Percentiles rank a stretch among this genome's conserved stretches.
These are phyloP conservation scores for Oryza australiensis DNA, from an alignment of 176 grass and related monocot species.

Conservation along the genomic window DNA sequence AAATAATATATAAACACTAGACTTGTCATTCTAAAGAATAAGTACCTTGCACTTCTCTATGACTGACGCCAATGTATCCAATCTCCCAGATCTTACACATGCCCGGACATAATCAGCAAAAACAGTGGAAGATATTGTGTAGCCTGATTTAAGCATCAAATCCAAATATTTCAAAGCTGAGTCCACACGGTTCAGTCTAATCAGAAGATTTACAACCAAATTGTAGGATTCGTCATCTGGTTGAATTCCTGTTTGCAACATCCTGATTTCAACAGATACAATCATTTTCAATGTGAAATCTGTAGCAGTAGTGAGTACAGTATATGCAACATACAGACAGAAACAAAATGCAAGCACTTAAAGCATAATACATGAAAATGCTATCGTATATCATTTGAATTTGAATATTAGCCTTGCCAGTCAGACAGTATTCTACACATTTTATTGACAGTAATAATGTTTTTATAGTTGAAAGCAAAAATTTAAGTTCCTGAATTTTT, in stretches of 20 bases:
- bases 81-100: constrained; percentile 69
- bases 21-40: constrained; percentile 23
- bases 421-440: not conserved
- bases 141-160: constrained; percentile 72
- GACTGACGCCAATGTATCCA: constrained; percentile 74
- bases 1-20: constrained; percentile 4
- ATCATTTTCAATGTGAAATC: constrained; percentile 48
- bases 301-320: not conserved
- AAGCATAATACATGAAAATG: not conserved
- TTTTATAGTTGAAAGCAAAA: not conserved
- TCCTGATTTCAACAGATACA: constrained; percentile 82
- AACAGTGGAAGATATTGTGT: constrained; percentile 51
- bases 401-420: not conserved
- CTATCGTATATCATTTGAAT: not conserved
- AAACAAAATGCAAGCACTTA: not conserved
- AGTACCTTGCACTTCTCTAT: constrained; percentile 99
- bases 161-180: constrained; percentile 83
- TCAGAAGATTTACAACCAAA: constrained; percentile 77
- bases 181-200: constrained; percentile 63
- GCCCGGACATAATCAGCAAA: constrained; percentile 62
- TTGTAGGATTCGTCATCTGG: constrained; percentile 97
- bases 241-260: constrained; percentile 77
- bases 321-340: not conserved
- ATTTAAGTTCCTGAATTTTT: not conserved
- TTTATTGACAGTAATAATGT: not conserved